Base-by-base conservation (phyloP, 1,139 yeast species). In the Candida labiduridarum region DNA sequence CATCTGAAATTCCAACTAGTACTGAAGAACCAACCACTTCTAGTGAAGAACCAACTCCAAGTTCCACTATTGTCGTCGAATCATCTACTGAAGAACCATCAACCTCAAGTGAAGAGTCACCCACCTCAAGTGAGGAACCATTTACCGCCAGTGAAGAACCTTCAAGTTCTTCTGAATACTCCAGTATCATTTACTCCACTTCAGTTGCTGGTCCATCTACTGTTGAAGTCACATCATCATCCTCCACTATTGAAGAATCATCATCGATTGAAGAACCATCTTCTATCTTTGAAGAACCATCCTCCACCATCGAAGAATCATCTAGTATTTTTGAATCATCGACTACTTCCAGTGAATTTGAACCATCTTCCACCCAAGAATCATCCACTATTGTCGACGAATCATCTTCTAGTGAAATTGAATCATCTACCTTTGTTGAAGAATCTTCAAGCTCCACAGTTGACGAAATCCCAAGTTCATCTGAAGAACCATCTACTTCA, bases 1-100 rank as follows among this genome's bases (percentile, higher is more conserved):
- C 47, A 16, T 12, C 48, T 12, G 48, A 46, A 18, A 12, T 25
- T n/a, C 39, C 44, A 34, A 30, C 36, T 16, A 27, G 30, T 15
- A 22, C 47, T 14, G 29, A 38, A 18, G 47, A 22, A 14, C 22
- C 47, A 29, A 38, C 41, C 7, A 25, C 14, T 40, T 34, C 41
- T 1, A 12, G 41, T 18, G 31, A 16, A 6, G 41, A 33, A 39
- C 22, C 44, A 34, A 30, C n/a, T 29, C 31, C 48, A 18, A 30
- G 14, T 14, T 22, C 42, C 9, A 36, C 36, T 4, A 2, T 25
- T 6, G 15, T 33, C 8, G 19, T 19, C 35, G 47, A 35, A 31
- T 4, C 40, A 38, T 34, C 45, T 3, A 44, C 25, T 22, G 27
- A 36, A 35, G 44, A 41, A 27, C n/a, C 35, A 15, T 10, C 14